Conservation (phyloP, 305 asterid genomes). For the Fraxinus latifolia region DNA sequence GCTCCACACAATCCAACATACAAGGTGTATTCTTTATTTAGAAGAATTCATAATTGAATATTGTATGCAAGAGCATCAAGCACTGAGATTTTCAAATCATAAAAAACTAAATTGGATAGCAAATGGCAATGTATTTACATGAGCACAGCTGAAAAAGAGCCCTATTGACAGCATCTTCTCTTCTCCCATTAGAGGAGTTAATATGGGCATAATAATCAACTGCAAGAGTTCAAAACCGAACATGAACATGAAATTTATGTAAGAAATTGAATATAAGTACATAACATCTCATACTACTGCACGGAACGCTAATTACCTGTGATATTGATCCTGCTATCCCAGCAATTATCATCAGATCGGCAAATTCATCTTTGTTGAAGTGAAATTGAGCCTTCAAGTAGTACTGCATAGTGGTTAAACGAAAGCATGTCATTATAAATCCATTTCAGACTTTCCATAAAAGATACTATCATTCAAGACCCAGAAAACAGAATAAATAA, state of each 20-base stretch:
- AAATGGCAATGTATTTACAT: constrained; percentile 36
- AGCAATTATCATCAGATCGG: constrained; percentile 75
- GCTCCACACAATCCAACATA: neutral
- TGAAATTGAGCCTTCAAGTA: constrained; percentile 86
- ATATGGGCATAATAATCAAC: constrained; percentile 73
- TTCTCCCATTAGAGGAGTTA: constrained; percentile 74
- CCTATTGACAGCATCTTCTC: constrained; percentile 69
- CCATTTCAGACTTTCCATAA: neutral
- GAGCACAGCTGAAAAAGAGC: constrained; percentile 53
- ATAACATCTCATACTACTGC: neutral
- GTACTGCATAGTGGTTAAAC: constrained; percentile 46
- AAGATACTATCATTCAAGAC: neutral
- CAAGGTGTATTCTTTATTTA: neutral
- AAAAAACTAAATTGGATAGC: neutral
- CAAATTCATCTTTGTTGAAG: constrained; percentile 83
- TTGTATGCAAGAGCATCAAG: neutral
- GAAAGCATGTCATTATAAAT: neutral
- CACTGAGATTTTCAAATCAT: neutral
- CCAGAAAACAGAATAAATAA: neutral
- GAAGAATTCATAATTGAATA: neutral
- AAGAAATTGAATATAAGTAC: neutral
- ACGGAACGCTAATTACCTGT: constrained; percentile 45
- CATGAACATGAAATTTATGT: neutral
- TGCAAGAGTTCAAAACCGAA: constrained; percentile 32
- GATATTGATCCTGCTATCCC: constrained; percentile 77